phyloP scores from a whole-genome alignment of 176 grass and related monocot genomes.

The Neostapfia colusana region DNA sequence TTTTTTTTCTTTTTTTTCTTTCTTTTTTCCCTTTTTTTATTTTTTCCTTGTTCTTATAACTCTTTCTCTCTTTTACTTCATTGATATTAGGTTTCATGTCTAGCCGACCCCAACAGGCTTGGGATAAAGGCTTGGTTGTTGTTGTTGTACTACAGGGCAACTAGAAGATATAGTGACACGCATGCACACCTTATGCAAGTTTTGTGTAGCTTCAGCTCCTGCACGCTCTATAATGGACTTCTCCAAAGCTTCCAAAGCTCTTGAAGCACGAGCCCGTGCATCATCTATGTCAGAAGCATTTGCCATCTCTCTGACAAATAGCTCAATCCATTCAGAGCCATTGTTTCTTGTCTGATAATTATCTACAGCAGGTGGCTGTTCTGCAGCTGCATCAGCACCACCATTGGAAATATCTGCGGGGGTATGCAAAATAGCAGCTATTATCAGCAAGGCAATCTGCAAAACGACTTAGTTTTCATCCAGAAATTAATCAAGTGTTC shows the following conservation, averaged over 20 bases:
- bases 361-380: slow-evolving; percentile 34
- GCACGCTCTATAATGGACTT: slow-evolving; percentile 55
- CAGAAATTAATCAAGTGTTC: not conserved
- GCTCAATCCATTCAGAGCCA: slow-evolving; percentile 70
- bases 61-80: no score
- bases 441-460: slow-evolving; percentile 8
- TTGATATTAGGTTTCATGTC: no score
- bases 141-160: not conserved
- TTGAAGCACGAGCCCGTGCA: slow-evolving; percentile 62
- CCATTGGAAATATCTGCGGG: slow-evolving; percentile 48
- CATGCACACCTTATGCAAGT: slow-evolving; percentile 59
- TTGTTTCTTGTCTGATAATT: slow-evolving; percentile 37
- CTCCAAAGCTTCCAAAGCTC: slow-evolving; percentile 69
- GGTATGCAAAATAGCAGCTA: slow-evolving; percentile 4
- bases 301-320: slow-evolving; percentile 79
- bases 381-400: slow-evolving; percentile 29
- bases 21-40: no score
- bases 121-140: no score
- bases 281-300: slow-evolving; percentile 65
- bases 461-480: not conserved
- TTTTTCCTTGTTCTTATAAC: no score
- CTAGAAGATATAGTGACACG: not conserved
- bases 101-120: no score
- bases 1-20: no score
- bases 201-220: slow-evolving; percentile 50